Base-by-base conservation (phyloP, 441 rosid species). In the Theobroma grandiflorum region DNA sequence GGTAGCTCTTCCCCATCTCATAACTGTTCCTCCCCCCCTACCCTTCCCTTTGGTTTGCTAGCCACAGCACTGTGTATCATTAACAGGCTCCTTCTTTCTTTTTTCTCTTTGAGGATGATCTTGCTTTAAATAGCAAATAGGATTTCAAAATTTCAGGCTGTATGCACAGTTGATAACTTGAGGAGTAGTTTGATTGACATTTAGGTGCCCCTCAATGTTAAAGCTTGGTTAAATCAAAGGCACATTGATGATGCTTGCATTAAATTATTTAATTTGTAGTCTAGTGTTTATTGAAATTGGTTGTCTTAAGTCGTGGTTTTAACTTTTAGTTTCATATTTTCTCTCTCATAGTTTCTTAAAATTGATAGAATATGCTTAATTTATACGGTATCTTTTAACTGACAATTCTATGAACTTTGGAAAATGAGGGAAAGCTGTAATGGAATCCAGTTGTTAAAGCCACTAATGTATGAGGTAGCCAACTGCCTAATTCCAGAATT, bases 371-470 rank as follows among this genome's bases (percentile, higher is more conserved):
- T 49, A 70, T 47, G 26, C 20, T 15, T 49, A 70, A 70, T 50
- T 33, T 50, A 15, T 33, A 16, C 8, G 2, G 50, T 71, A 31
- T 50, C 8, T 7, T 37, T 38, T 47, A 49, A 71, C 53, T n/a
- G 38, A 11, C 20, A 35, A 62, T 62, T 43, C 1, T 53, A 16
- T 10, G 3, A 6, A 7, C 74, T 58, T 53, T 70, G 7, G 38
- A 52, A 71, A 69, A 33, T 33, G 4, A 71, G 15, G n/a, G 42
- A 1, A 37, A 33, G 67, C 52, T 55, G 52, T 37, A 63, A 52
- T 62, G 80, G 72, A 63, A 76, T 71, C 67, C 45, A 26, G 20
- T 63, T 42, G 68, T 61, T 12, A 53, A 52, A 57, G 58, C 59
- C 72, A 58, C 43, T 37, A 11, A 73, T 65, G 76, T 53, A 6